Conservation (phyloP, 257 asterid species). For the Ilex asprella region DNA sequence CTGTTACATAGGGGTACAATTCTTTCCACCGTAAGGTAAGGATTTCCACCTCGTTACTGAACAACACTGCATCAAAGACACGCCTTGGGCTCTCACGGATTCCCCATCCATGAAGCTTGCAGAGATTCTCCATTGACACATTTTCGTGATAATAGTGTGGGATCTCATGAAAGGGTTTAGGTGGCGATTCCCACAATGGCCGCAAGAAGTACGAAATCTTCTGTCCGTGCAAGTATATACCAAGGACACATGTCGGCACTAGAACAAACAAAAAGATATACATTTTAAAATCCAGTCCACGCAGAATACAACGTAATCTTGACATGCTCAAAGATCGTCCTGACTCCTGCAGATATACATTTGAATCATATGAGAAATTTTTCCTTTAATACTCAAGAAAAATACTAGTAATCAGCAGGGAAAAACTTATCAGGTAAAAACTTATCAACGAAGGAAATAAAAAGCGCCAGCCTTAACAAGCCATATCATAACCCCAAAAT, state of each 20-base stretch:
- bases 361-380: no score
- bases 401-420: no score
- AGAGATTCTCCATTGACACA: constrained; percentile 67
- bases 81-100: constrained; percentile 76
- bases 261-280: constrained; percentile 47
- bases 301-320: constrained; percentile 54
- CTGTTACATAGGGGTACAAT: constrained; percentile 60
- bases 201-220: constrained; percentile 72
- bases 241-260: constrained; percentile 45
- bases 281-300: constrained; percentile 55
- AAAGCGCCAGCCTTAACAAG: no score
- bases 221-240: constrained; percentile 65
- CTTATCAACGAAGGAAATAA: no score
- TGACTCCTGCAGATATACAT: constrained; percentile 32
- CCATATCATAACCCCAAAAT: no score
- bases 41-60: constrained; percentile 72
- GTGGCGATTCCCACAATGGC: constrained; percentile 80
- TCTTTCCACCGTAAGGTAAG: constrained; percentile 79
- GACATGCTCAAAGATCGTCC: constrained; percentile 45
- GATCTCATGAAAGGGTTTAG: constrained; percentile 67
- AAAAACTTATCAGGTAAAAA: no score
- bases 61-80: constrained; percentile 72
- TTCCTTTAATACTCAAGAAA: no score
- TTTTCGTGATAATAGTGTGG: constrained; percentile 79
- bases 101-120: constrained; percentile 83